Percentiles rank a stretch among this genome's conserved stretches.
Conservation (phyloP, 371 early-diverging fungal species). For the Capniomyces stellatus region DNA sequence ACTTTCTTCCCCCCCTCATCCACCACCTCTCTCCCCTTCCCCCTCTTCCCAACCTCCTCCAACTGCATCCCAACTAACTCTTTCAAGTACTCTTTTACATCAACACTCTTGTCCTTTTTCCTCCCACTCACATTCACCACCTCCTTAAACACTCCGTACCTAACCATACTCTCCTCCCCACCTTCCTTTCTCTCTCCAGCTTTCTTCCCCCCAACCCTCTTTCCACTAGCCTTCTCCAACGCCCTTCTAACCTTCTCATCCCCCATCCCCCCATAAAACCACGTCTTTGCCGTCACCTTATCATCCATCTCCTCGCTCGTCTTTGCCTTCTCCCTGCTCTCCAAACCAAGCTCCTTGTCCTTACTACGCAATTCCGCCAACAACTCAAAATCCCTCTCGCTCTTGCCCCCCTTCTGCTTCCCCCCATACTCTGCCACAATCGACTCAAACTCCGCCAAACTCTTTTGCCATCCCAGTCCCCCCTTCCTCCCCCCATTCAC, state of each 20-base stretch:
- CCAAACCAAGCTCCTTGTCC: too few species aligned
- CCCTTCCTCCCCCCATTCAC: not conserved
- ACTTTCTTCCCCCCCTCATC: constrained; percentile 7
- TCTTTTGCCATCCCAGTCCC: not conserved
- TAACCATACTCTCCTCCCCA: not conserved
- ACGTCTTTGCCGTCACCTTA: not conserved
- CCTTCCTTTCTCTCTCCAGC: not conserved
- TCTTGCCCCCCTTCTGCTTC: not conserved
- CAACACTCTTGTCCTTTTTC: not conserved
- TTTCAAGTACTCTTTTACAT: not conserved
- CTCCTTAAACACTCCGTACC: not conserved
- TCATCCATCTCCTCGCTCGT: not conserved
- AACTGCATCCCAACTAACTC: too few species aligned
- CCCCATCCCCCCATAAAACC: not conserved
- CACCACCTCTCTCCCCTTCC: not conserved
- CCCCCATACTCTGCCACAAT: too few species aligned
- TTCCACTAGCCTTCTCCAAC: not conserved
- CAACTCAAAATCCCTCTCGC: not conserved
- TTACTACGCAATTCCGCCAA: not conserved
- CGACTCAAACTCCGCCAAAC: too few species aligned
- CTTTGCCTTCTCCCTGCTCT: not conserved
- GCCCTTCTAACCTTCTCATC: not conserved
- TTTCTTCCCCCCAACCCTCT: not conserved
- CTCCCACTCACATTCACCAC: not conserved
- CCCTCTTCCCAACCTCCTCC: not conserved